A percentile compares a stretch with the other conserved stretches of the same genome.
Evolutionary conservation across 768 basidiomycete species (phyloP).

Genomic region (Phlebiopsis flavidoalba): DNA sequence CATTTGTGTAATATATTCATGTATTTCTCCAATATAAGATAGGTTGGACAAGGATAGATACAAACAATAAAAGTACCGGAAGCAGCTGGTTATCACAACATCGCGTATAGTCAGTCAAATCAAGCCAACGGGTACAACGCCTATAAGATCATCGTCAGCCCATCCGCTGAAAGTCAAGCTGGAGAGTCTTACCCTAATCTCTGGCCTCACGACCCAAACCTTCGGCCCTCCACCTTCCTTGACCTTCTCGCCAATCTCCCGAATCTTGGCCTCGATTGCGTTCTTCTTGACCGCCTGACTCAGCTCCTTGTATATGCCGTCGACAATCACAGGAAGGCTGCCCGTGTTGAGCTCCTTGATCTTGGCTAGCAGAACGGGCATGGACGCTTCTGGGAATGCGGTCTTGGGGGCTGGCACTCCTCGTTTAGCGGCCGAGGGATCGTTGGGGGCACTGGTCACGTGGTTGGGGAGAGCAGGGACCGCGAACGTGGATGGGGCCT

Average conservation of each 20-base stretch:
- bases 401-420: constrained; percentile 37
- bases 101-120: not conserved
- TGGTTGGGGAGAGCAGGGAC: constrained; percentile 32
- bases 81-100: not conserved
- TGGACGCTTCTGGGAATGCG: constrained; percentile 62
- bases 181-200: constrained; percentile 16
- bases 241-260: constrained; percentile 72
- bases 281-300: constrained; percentile 75
- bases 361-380: constrained; percentile 57
- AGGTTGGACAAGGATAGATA: not conserved
- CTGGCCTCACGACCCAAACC: constrained; percentile 65
- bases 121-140: constrained; percentile 1
- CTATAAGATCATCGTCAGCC: not conserved
- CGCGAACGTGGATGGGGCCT: constrained; percentile 33
- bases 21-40: not conserved
- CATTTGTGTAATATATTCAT: not conserved
- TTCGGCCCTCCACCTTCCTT: constrained; percentile 39
- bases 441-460: constrained; percentile 2
- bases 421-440: constrained; percentile 21
- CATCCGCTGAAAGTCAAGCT: not conserved
- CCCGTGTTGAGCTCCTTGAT: constrained; percentile 55
- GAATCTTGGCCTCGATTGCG: constrained; percentile 75
- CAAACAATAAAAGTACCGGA: not conserved
- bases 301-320: constrained; percentile 67
- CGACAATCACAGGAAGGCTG: constrained; percentile 63